Evolutionary conservation across 1,284 basidiomycete species (phyloP).

Genomic region (Testicularia cyperi): DNA sequence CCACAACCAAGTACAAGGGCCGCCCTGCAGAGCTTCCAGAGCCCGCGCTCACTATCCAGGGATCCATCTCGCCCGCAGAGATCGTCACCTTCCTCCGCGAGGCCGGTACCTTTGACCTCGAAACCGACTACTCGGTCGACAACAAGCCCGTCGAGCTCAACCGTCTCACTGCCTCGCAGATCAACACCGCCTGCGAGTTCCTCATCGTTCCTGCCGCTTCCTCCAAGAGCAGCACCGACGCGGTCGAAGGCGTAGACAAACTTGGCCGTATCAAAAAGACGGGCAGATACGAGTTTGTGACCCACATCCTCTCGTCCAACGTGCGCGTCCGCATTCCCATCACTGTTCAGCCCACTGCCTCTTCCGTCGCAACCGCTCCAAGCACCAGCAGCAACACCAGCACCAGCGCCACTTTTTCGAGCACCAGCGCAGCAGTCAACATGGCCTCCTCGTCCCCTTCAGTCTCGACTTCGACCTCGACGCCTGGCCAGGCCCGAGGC

Average conservation of each 20-base stretch:
- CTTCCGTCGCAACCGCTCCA: conserved; percentile 1
- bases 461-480: background rate
- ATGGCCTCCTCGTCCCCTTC: background rate
- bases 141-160: conserved; percentile 20
- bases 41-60: conserved; percentile 28
- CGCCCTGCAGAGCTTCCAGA: conserved; percentile 8
- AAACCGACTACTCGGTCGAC: conserved; percentile 11
- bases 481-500: conserved; percentile 9
- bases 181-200: conserved; percentile 31
- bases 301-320: conserved; percentile 20
- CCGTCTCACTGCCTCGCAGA: conserved; percentile 20
- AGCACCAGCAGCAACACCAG: too few relatives aligned
- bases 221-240: too few relatives aligned
- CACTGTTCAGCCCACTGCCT: conserved; percentile 10
- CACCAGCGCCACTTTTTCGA: too few relatives aligned
- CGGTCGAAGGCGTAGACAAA: conserved; percentile 10
- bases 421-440: too few relatives aligned
- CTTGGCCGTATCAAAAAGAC: conserved; percentile 32
- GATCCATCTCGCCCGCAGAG: conserved; percentile 20
- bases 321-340: conserved; percentile 23
- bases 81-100: conserved; percentile 18
- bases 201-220: conserved; percentile 1
- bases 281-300: conserved; percentile 14
- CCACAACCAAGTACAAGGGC: conserved; percentile 15
- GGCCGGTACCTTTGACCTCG: conserved; percentile 24